Percentiles rank a stretch among this genome's conserved stretches.
Evolutionary conservation across 257 asterid species (phyloP).

Genomic region (Catharanthus roseus): DNA sequence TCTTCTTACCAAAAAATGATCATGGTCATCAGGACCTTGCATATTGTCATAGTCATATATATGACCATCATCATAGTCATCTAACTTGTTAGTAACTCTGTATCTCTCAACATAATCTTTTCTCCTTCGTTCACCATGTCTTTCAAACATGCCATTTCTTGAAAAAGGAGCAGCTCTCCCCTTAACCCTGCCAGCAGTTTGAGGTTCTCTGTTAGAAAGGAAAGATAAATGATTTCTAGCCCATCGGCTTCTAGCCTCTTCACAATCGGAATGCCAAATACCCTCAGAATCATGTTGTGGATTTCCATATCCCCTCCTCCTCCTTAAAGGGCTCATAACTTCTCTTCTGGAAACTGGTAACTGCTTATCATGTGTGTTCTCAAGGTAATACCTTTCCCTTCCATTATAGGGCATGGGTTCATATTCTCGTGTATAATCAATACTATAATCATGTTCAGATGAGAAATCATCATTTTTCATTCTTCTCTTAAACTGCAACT

Average conservation of each 20-base stretch:
- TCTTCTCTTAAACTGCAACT: constrained; percentile 26
- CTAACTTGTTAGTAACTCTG: constrained; percentile 22
- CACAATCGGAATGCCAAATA: constrained; percentile 17
- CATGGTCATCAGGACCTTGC: constrained; percentile 22
- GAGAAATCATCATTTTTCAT: constrained; percentile 21
- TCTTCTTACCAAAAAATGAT: constrained; percentile 28
- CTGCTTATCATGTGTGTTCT: constrained; percentile 21
- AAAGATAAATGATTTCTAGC: constrained; percentile 19
- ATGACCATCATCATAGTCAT: constrained; percentile 12
- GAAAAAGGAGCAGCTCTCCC: constrained; percentile 18
- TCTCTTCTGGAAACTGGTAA: constrained; percentile 31
- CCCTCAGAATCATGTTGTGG: constrained; percentile 20
- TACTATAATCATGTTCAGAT: constrained; percentile 18
- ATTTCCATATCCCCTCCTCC: constrained; percentile 22
- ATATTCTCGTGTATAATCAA: constrained; percentile 22
- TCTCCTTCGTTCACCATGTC: constrained; percentile 21
- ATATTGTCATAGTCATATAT: constrained; percentile 15
- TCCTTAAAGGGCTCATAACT: constrained; percentile 27
- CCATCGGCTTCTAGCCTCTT: constrained; percentile 27
- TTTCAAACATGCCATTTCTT: constrained; percentile 19
- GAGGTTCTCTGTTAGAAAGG: constrained; percentile 21
- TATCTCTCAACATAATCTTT: constrained; percentile 24
- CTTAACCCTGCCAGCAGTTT: constrained; percentile 17
- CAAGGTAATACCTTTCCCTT: constrained; percentile 23
- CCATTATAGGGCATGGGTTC: constrained; percentile 16